Base-by-base conservation (phyloP, 768 basidiomycete species). In the Phylloporus sp. region DNA sequence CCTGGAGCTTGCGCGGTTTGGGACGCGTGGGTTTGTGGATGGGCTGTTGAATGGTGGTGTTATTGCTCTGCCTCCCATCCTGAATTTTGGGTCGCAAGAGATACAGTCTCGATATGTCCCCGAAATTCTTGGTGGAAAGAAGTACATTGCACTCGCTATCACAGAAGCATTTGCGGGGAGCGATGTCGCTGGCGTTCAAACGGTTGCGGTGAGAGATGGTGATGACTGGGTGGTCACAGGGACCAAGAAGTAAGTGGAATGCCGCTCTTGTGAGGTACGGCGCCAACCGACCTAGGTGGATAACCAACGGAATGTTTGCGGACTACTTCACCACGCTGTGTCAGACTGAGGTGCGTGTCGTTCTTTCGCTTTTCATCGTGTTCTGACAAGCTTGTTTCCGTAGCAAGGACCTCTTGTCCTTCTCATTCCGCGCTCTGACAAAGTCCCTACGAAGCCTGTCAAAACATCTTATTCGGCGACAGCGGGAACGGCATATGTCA, bases 81-180 rank as follows among this genome's bases (percentile, higher is more conserved):
- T 95, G 51, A 98, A 97, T 66, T 97, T 84, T 60, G 94, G 86
- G 22, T 81, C 85, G 4, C 80, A 84, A 2, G 86, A 87, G 56
- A 70, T 95, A 9, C 79, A 84, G 62, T 74, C 77, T 8, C 76
- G 80, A 60, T 79, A 95, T 46, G 77, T 95, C 15, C 81, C 87
- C 2, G 86, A 88, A 29, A 80, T 91, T 10, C 74, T 89, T 13
- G 71, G 76, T 3, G 91, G 88, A 9, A 88, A 85, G 69, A 91
- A 93, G 69, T 91, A 82, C 59, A 86, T 97, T 56, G 87, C 85
- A 8, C 75, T 98, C 29, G 95, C 95, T 9, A 91, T 98, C 62
- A 87, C 85, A 41, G 95, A 98, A 71, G 91, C 95, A 0, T 95
- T 95, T 58, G 95, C 93, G 3, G 90, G 90, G 16, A 89, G 87